Base-by-base conservation (phyloP, 805 yeast genomes). In the Candida endomychidarum region DNA sequence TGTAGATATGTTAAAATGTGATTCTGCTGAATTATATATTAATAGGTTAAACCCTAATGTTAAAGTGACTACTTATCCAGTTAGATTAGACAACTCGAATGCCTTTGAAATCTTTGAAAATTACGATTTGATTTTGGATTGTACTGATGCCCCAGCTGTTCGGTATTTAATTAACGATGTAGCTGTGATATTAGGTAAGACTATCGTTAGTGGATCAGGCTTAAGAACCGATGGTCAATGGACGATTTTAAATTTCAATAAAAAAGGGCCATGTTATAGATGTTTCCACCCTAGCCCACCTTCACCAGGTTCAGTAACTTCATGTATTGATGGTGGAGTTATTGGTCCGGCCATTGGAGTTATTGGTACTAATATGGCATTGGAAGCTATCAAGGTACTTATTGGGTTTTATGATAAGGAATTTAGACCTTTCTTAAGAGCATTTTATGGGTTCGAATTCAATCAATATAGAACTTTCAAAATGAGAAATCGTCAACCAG, bases 291-390 rank as follows among this genome's bases (percentile, higher is more conserved):
- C 99, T 0, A 66, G 66, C 6, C 96, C 98, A 0, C 97, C 99
- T 0, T 80, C 90, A 1, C 86, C 96, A 1, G 81, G 78, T 43
- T 71, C 85, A 1, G 88, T 90, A 1, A 77, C 88, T 0, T 76
- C 95, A 0, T 93, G 99, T 53, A 78, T 86, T 10, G 98, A 89
- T 60, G 95, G 96, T 2, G 96, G 96, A 3, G 48, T 47, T 0
- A 60, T 93, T 18, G 99, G 99, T 0, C 96, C 98, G 0, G 93
- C 90, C n/a, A 95, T 93, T 40, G 99, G 99, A 0, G 52, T 88
- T 1, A 78, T 91, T 56, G 99, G 99, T 8, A 70, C 80, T 0
- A 72, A 86, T 71, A 91, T 93, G 85, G 95, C 96, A 0, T 63
- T 84, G 15, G 99, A 93, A 53, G 73, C 95, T 0, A 73, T 95